A percentile compares a stretch with the other conserved stretches of the same genome.
These are phyloP conservation scores for Linaria vulgaris DNA, from an alignment of 257 asterid species.

Conservation along the genomic window DNA sequence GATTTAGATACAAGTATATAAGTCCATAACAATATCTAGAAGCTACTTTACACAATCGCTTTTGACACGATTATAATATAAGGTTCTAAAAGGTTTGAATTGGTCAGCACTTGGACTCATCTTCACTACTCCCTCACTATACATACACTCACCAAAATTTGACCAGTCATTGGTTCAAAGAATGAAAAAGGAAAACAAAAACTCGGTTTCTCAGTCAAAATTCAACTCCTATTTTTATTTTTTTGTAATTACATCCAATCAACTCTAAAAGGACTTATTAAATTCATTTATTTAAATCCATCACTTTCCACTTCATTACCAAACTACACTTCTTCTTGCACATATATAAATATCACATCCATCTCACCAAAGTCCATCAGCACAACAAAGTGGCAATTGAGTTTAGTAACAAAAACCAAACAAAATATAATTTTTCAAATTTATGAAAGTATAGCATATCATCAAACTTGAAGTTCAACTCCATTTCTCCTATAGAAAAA, in stretches of 20 bases:
- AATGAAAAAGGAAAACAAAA: constrained; percentile 30
- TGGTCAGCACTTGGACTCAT: constrained; percentile 34
- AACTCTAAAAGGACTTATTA: constrained; percentile 33
- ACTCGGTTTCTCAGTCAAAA: constrained; percentile 78
- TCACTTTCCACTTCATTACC: constrained; percentile 30
- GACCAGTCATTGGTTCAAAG: constrained; percentile 52
- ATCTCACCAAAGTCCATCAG: constrained; percentile 13
- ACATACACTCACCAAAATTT: constrained; percentile 25
- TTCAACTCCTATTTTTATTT: too few species aligned
- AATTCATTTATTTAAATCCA: constrained; percentile 36
- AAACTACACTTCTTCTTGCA: constrained; percentile 5
- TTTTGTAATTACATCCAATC: constrained; percentile 33
- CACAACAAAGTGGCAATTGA: constrained; percentile 15
- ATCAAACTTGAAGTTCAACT: constrained; percentile 1
- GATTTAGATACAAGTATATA: too few species aligned
- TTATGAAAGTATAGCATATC: constrained; percentile 8
- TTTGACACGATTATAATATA: not conserved
- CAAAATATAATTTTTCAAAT: constrained; percentile 7
- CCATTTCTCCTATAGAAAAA: not conserved
- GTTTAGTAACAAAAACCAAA: too few species aligned
- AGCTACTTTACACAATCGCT: not conserved
- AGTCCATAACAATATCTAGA: too few species aligned
- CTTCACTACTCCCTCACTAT: constrained; percentile 24
- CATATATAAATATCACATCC: constrained; percentile 19
- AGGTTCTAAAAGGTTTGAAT: constrained; percentile 37